These are phyloP conservation scores for Litchi chinensis DNA, from an alignment of 345 rosid species.

Conservation along the genomic window DNA sequence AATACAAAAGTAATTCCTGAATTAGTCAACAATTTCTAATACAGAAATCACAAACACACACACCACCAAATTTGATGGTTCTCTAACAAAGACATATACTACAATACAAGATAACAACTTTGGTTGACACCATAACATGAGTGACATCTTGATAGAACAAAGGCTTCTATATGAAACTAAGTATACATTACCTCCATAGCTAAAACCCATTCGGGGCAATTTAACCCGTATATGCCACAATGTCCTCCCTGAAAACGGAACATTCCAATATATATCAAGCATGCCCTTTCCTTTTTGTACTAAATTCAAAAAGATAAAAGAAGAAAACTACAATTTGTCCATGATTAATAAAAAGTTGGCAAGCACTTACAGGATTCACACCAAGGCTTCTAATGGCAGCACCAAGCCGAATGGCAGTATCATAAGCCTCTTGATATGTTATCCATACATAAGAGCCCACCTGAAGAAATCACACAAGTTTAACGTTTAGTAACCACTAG, in stretches of 20 bases:
- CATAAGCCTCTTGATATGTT: slow-evolving; percentile 74
- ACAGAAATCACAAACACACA: not conserved
- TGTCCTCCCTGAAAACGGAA: slow-evolving; percentile 64
- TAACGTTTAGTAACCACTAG: not conserved
- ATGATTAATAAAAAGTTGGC: not conserved
- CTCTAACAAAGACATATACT: not conserved
- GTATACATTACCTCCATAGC: slow-evolving; percentile 71
- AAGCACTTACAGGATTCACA: slow-evolving; percentile 67
- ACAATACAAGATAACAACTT: not conserved
- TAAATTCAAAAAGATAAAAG: too few species aligned
- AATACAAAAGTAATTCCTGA: not conserved
- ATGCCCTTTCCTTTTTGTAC: not conserved
- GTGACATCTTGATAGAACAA: not conserved
- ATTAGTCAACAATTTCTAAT: not conserved
- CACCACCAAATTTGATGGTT: not conserved
- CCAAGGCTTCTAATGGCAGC: slow-evolving; percentile 72
- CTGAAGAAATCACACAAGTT: slow-evolving; percentile 29
- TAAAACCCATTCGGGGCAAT: slow-evolving; percentile 85
- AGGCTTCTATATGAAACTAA: not conserved
- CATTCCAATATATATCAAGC: not conserved
- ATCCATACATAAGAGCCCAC: slow-evolving; percentile 81
- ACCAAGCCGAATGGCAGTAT: slow-evolving; percentile 61
- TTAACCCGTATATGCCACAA: slow-evolving; percentile 90
- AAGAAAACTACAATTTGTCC: not conserved
- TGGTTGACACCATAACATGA: not conserved